These are phyloP conservation scores for Daldinia loculata DNA, from an alignment of 495 filamentous ascomycete genomes.

Conservation along the genomic window DNA sequence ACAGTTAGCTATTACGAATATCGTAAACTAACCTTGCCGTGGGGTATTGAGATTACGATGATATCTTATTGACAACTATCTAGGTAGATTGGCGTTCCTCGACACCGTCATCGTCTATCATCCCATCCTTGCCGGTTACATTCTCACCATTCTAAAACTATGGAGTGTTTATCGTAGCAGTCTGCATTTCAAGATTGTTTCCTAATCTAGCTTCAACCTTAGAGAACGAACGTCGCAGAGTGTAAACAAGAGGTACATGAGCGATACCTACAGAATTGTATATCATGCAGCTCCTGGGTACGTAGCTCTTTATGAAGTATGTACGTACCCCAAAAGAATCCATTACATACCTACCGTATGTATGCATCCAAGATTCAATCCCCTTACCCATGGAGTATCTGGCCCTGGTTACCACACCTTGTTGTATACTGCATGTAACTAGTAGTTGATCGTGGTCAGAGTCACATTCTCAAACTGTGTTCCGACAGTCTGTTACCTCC, in stretches of 20 bases:
- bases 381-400: conserved; percentile 34
- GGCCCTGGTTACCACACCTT: conserved; percentile 9
- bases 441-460: conserved; percentile 18
- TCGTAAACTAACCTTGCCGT: neutral
- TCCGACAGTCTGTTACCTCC: conserved; percentile 43
- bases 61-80: neutral
- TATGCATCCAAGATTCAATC: conserved; percentile 14
- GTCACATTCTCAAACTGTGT: conserved; percentile 43
- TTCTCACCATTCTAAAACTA: neutral
- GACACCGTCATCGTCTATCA: neutral
- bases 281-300: neutral
- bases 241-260: neutral
- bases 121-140: neutral
- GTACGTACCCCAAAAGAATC: neutral
- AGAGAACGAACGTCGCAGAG: neutral
- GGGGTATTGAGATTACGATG: neutral
- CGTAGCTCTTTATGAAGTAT: neutral
- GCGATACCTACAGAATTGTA: neutral
- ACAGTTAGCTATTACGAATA: neutral
- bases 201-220: neutral
- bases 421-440: conserved; percentile 14
- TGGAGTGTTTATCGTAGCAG: neutral
- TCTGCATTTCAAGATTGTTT: neutral
- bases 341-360: neutral
- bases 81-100: neutral